These are phyloP conservation scores for Linum trigynum DNA, from an alignment of 345 rosid species.

Conservation along the genomic window DNA sequence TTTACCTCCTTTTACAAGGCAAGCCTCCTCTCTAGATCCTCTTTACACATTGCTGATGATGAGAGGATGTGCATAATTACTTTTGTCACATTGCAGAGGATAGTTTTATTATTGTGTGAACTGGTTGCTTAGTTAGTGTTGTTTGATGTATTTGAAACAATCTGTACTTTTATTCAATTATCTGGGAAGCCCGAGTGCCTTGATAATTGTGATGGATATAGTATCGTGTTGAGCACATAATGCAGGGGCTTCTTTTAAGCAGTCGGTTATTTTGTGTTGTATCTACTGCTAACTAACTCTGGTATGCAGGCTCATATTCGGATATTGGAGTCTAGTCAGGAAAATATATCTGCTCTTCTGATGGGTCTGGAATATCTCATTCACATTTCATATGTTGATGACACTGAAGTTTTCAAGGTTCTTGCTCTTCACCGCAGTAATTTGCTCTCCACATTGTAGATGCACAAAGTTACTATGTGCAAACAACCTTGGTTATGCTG, in stretches of 20 bases:
- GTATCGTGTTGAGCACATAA: background rate
- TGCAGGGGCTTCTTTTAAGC: background rate
- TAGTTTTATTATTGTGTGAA: background rate
- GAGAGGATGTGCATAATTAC: too few species aligned
- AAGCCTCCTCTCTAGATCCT: conserved; percentile 13
- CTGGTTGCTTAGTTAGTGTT: background rate
- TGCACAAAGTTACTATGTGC: background rate
- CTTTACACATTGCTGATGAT: background rate
- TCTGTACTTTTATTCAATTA: background rate
- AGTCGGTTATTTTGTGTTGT: background rate
- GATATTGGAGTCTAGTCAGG: conserved; percentile 69
- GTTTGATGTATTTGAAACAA: background rate
- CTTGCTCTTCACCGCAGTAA: background rate
- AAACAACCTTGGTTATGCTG: background rate
- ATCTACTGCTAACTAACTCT: background rate
- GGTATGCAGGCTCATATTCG: conserved; percentile 69
- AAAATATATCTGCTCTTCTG: conserved; percentile 47
- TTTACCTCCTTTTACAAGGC: conserved; percentile 95
- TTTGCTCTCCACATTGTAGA: background rate
- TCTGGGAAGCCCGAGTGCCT: background rate
- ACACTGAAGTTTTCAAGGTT: conserved; percentile 99
- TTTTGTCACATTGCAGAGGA: too few species aligned
- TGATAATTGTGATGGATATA: background rate
- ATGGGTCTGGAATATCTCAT: conserved; percentile 87
- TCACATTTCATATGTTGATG: conserved; percentile 89